Evolutionary conservation across 208 protist species (phyloP).

Genomic region (Crithidia sp.): DNA sequence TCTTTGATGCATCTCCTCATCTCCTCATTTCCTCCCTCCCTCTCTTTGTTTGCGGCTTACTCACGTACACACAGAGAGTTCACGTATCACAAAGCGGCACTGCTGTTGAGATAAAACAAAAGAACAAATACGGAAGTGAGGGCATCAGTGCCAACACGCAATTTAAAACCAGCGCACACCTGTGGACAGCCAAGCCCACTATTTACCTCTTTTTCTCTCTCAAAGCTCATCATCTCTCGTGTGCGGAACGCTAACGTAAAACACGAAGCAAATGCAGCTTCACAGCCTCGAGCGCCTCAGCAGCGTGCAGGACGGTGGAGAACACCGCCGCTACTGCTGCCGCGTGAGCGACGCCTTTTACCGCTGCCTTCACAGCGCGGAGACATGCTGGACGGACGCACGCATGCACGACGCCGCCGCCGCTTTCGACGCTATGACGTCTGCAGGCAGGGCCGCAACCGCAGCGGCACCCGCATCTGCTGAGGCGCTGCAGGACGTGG

Average conservation of each 20-base stretch:
- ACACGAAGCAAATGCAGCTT: slow-evolving; percentile 10
- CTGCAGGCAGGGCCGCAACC: not conserved
- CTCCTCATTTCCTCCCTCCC: too few species aligned
- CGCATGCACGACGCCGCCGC: not conserved
- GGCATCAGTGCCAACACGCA: too few species aligned
- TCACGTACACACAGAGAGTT: too few species aligned
- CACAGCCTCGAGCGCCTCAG: slow-evolving; percentile 28
- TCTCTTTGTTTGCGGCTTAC: too few species aligned
- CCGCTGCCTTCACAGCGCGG: slow-evolving; percentile 14
- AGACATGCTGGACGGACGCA: not conserved
- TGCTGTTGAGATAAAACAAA: too few species aligned
- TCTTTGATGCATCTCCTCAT: too few species aligned
- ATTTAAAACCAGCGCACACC: too few species aligned
- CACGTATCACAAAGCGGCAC: too few species aligned
- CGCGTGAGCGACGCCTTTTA: slow-evolving; percentile 27
- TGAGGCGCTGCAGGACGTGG: slow-evolving; percentile 17
- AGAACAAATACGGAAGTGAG: too few species aligned
- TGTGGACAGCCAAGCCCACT: too few species aligned
- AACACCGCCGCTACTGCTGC: slow-evolving; percentile 30
- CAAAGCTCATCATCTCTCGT: slow-evolving; percentile 3
- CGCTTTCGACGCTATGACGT: slow-evolving; percentile 9
- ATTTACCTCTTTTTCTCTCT: not conserved
- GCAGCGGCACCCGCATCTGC: not conserved
- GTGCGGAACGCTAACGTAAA: slow-evolving; percentile 10
- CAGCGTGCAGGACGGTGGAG: not conserved